These are phyloP conservation scores for Sambucus nigra DNA, from an alignment of 129 eudicot genomes.

Conservation along the genomic window DNA sequence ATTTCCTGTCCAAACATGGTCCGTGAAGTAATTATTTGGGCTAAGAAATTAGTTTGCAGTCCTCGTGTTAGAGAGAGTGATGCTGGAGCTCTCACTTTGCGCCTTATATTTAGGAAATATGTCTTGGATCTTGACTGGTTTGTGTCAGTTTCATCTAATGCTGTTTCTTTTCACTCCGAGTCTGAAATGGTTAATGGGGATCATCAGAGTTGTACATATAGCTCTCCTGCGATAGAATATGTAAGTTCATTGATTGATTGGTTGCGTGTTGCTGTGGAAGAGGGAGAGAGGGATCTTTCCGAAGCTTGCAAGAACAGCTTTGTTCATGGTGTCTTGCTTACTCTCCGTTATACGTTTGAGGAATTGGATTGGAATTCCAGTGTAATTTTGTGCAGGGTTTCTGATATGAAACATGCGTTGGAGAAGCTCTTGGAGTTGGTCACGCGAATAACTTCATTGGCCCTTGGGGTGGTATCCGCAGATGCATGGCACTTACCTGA, in stretches of 20 bases:
- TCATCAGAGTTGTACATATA: slow-evolving; percentile 7
- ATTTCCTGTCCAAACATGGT: slow-evolving; percentile 47
- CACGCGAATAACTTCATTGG: slow-evolving; percentile 75
- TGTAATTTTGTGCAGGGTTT: slow-evolving; percentile 26
- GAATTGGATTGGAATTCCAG: slow-evolving; percentile 80
- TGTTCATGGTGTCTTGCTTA: slow-evolving; percentile 90
- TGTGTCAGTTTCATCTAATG: slow-evolving; percentile 39
- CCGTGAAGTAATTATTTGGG: slow-evolving; percentile 67
- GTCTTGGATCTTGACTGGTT: slow-evolving; percentile 81
- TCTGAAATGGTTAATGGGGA: slow-evolving; percentile 27
- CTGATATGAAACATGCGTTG: slow-evolving; percentile 56
- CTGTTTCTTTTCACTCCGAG: slow-evolving; percentile 22
- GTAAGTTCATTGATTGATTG: slow-evolving; percentile 69
- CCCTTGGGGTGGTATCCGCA: slow-evolving; percentile 96
- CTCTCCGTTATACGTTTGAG: slow-evolving; percentile 84
- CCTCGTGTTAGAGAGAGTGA: slow-evolving; percentile 99
- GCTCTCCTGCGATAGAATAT: slow-evolving; percentile 50
- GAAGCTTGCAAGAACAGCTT: slow-evolving; percentile 91
- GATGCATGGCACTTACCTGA: slow-evolving; percentile 91
- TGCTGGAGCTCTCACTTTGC: slow-evolving; percentile 88
- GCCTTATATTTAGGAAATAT: slow-evolving; percentile 78
- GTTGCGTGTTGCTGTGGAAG: slow-evolving; percentile 65
- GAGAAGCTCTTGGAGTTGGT: slow-evolving; percentile 74
- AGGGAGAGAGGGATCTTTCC: slow-evolving; percentile 85
- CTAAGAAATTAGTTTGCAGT: slow-evolving; percentile 77